Conservation (phyloP, 306 rosid genomes). For the Senna tora region DNA sequence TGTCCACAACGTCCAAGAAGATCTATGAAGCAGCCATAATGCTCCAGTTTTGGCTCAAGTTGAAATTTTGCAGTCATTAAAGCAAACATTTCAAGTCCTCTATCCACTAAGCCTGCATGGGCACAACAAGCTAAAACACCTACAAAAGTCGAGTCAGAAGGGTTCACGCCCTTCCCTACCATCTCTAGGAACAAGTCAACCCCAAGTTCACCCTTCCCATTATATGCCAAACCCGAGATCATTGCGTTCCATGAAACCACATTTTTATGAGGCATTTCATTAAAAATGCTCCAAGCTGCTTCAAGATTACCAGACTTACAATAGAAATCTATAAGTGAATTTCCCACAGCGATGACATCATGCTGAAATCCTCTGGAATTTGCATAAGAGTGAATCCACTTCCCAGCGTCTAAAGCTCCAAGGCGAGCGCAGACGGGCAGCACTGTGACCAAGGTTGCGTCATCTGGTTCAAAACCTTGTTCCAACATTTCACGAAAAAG, state of each 20-base stretch:
- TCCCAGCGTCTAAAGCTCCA: constrained; percentile 66
- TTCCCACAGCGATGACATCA: constrained; percentile 56
- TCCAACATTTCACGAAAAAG: constrained; percentile 64
- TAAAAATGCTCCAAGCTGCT: constrained; percentile 54
- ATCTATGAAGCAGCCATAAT: constrained; percentile 86
- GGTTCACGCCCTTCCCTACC: constrained; percentile 49
- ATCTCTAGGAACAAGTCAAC: constrained; percentile 67
- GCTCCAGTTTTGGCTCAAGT: constrained; percentile 70
- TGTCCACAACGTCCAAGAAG: constrained; percentile 72
- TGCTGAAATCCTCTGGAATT: constrained; percentile 41
- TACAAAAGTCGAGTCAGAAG: constrained; percentile 67
- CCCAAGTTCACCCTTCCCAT: constrained; percentile 75
- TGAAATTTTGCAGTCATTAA: constrained; percentile 50
- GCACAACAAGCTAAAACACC: constrained; percentile 77
- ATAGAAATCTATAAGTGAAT: constrained; percentile 70
- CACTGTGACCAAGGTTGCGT: constrained; percentile 66
- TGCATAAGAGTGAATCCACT: constrained; percentile 61
- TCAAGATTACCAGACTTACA: constrained; percentile 71
- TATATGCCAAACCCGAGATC: constrained; percentile 79
- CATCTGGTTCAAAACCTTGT: constrained; percentile 66
- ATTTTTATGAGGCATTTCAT: constrained; percentile 54
- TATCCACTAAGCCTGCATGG: constrained; percentile 75
- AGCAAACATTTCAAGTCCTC: constrained; percentile 63
- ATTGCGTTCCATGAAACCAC: constrained; percentile 77
- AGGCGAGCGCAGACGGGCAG: constrained; percentile 77